A percentile compares a stretch with the other conserved stretches of the same genome.
Evolutionary conservation across 176 grass and related monocot genomes (phyloP).

Genomic region (Oryza australiensis): DNA sequence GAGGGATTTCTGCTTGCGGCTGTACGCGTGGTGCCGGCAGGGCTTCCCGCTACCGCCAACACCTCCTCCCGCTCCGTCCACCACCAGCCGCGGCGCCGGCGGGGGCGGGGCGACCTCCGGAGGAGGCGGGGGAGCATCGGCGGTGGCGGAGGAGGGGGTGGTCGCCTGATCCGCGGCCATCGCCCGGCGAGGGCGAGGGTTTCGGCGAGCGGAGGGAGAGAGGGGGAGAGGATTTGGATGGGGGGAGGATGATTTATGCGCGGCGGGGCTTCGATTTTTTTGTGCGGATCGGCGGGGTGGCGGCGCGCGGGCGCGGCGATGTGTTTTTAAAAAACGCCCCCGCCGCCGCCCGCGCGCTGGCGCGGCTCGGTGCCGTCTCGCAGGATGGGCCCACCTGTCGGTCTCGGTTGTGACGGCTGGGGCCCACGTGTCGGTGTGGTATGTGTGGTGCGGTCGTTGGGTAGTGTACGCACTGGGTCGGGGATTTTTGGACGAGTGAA

Average conservation of each 20-base stretch:
- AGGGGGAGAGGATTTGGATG: neutral
- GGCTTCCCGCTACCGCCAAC: neutral
- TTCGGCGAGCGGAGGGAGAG: neutral
- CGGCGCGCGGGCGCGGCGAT: neutral
- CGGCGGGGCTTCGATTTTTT: neutral
- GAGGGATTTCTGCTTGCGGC: conserved; percentile 91
- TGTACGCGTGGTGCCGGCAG: conserved; percentile 61
- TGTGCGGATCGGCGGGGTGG: conserved; percentile 26
- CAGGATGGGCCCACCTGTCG: neutral
- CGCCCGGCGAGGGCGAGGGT: neutral
- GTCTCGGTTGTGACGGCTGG: neutral
- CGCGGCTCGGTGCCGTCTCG: neutral
- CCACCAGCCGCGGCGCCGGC: neutral
- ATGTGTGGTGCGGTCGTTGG: neutral
- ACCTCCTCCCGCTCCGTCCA: neutral
- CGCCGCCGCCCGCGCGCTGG: too few relatives aligned
- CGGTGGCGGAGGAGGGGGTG: neutral
- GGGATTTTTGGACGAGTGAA: neutral
- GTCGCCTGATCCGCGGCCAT: neutral
- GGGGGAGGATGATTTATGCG: neutral
- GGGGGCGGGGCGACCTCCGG: neutral
- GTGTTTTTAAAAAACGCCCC: neutral
- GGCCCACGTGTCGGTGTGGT: neutral
- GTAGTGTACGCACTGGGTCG: neutral
- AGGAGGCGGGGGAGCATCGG: neutral